A percentile compares a stretch with the other conserved stretches of the same genome.
Evolutionary conservation across 169 alveolate genomes (phyloP).

Genomic region (Cryptosporidium sp.): DNA sequence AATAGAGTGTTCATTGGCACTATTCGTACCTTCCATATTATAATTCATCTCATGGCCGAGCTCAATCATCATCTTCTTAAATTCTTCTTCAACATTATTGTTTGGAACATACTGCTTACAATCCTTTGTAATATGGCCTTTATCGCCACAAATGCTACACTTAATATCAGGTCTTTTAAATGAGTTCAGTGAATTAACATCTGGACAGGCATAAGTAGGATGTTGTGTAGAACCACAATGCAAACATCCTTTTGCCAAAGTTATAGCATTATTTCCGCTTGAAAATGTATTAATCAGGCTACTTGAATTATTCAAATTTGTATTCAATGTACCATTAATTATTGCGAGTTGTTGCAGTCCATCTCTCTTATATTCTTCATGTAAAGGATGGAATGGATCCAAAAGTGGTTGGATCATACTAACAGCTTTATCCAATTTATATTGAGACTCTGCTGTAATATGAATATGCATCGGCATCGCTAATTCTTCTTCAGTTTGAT

Average conservation of each 20-base stretch:
- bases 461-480: constrained; percentile 90
- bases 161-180: constrained; percentile 79
- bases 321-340: constrained; percentile 82
- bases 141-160: constrained; percentile 91
- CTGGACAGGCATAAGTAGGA: constrained; percentile 67
- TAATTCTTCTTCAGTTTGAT: constrained; percentile 89
- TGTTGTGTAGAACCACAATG: constrained; percentile 74
- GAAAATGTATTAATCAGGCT: constrained; percentile 31
- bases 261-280: constrained; percentile 6
- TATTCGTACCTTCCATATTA: background rate
- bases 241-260: constrained; percentile 30
- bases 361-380: constrained; percentile 87
- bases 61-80: constrained; percentile 65
- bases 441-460: constrained; percentile 83
- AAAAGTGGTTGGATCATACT: constrained; percentile 86
- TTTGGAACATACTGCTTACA: constrained; percentile 82
- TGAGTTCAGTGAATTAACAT: constrained; percentile 58
- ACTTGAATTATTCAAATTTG: constrained; percentile 18
- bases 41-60: constrained; percentile 6
- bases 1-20: background rate
- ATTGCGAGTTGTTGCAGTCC: constrained; percentile 89
- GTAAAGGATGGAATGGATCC: constrained; percentile 89
- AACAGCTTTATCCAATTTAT: constrained; percentile 83
- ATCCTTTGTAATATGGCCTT: constrained; percentile 91
- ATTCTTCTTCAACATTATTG: constrained; percentile 67